These are phyloP conservation scores for Camillea tinctor DNA, from an alignment of 2,329 filamentous ascomycete genomes.

Conservation along the genomic window DNA sequence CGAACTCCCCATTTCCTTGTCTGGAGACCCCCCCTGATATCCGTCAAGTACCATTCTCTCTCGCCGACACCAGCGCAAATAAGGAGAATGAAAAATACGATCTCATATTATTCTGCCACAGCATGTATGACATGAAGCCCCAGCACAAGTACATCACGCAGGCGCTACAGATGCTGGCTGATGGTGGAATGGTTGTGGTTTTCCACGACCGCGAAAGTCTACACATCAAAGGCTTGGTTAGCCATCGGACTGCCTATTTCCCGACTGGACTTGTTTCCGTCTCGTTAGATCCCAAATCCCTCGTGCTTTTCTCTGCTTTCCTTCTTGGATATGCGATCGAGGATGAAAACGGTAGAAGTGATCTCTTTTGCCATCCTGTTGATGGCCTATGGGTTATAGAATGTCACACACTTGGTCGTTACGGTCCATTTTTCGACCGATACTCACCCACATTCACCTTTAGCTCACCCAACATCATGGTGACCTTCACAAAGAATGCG, in stretches of 20 bases:
- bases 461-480: constrained; percentile 49
- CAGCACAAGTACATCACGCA: constrained; percentile 45
- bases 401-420: no score
- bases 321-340: no score
- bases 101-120: constrained; percentile 61
- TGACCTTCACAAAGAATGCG: constrained; percentile 47
- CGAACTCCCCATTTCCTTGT: constrained; percentile 39
- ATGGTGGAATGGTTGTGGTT: constrained; percentile 47
- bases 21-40: constrained; percentile 41
- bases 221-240: constrained; percentile 47
- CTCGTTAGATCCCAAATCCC: no score
- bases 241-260: constrained; percentile 45
- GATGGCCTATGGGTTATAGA: no score
- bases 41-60: constrained; percentile 37
- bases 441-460: constrained; percentile 42
- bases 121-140: constrained; percentile 59
- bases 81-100: constrained; percentile 44
- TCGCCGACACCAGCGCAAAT: constrained; percentile 19
- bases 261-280: constrained; percentile 45
- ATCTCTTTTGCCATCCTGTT: no score
- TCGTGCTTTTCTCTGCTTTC: no score
- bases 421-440: no score
- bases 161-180: constrained; percentile 47
- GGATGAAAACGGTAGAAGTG: no score
- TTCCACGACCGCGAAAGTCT: constrained; percentile 52